A percentile compares a stretch with the other conserved stretches of the same genome.
phyloP scores from a whole-genome alignment of 305 asterid genomes.

The Fraxinus dipetala region DNA sequence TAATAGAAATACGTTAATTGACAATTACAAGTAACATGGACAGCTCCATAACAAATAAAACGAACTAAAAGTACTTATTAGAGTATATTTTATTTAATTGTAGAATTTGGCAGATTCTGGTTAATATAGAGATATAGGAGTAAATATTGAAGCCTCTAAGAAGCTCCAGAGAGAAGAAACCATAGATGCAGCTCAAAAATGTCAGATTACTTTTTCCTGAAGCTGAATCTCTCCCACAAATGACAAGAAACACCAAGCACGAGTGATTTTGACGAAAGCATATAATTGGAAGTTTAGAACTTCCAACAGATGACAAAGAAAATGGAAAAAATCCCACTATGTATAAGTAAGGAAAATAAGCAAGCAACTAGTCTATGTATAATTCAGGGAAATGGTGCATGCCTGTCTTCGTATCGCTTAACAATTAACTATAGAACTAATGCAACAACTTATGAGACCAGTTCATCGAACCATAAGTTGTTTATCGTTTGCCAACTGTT shows the following conservation, averaged over 20 bases:
- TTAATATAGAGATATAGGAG: neutral
- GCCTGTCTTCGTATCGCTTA: neutral
- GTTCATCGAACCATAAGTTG: neutral
- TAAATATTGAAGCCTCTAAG: neutral
- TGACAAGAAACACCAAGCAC: neutral
- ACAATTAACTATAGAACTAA: neutral
- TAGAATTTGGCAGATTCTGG: neutral
- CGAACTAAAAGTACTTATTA: neutral
- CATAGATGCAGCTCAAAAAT: neutral
- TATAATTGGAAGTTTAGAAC: neutral
- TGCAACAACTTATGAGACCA: neutral
- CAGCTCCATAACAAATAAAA: neutral
- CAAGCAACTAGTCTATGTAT: constrained; percentile 3
- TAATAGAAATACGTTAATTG: neutral
- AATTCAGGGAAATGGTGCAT: neutral
- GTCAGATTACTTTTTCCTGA: neutral
- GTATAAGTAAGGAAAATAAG: neutral
- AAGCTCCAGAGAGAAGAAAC: neutral
- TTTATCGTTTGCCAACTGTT: neutral
- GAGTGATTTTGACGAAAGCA: neutral
- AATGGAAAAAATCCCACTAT: neutral
- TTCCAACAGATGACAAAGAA: neutral
- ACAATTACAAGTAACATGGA: neutral
- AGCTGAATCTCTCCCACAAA: constrained; percentile 1
- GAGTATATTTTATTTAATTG: neutral